phyloP scores from a whole-genome alignment of 176 grass and related monocot genomes.

The Stipa capillata region DNA sequence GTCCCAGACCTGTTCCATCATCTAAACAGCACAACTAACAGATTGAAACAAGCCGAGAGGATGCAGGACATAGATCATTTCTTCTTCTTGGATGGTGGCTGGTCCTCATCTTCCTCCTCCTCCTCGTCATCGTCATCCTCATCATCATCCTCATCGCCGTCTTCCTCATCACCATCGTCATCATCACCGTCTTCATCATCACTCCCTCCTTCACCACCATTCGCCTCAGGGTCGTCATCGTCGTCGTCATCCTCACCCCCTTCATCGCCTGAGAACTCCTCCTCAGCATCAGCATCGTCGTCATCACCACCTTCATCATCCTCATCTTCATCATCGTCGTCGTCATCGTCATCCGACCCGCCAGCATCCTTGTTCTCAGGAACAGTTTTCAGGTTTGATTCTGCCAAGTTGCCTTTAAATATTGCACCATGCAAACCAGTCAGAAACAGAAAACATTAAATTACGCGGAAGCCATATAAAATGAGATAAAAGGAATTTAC shows the following conservation, averaged over 20 bases:
- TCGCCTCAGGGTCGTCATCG: constrained; percentile 45
- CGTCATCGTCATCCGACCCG: constrained; percentile 51
- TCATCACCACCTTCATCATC: constrained; percentile 29
- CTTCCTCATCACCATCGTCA: not conserved
- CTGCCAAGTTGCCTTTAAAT: constrained; percentile 47
- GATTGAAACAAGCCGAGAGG: constrained; percentile 17
- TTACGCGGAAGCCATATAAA: not conserved
- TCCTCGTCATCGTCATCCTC: constrained; percentile 41
- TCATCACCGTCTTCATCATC: constrained; percentile 29
- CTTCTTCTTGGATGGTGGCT: constrained; percentile 79
- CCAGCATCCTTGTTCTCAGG: constrained; percentile 66
- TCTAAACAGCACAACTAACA: constrained; percentile 43
- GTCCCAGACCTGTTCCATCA: constrained; percentile 27
- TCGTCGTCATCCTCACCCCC: constrained; percentile 45
- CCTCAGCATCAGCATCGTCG: constrained; percentile 38
- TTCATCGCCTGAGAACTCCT: constrained; percentile 46
- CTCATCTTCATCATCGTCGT: constrained; percentile 30
- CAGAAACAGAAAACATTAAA: not conserved
- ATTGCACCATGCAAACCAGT: not conserved
- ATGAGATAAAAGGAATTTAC: constrained; percentile 5
- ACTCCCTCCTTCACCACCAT: constrained; percentile 32
- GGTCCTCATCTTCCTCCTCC: constrained; percentile 43
- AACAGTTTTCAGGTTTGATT: constrained; percentile 29
- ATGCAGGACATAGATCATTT: constrained; percentile 43
- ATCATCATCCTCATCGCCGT: constrained; percentile 31